Base-by-base conservation (phyloP, 2,329 filamentous ascomycete genomes). In the Ceratocystis alfenasii region DNA sequence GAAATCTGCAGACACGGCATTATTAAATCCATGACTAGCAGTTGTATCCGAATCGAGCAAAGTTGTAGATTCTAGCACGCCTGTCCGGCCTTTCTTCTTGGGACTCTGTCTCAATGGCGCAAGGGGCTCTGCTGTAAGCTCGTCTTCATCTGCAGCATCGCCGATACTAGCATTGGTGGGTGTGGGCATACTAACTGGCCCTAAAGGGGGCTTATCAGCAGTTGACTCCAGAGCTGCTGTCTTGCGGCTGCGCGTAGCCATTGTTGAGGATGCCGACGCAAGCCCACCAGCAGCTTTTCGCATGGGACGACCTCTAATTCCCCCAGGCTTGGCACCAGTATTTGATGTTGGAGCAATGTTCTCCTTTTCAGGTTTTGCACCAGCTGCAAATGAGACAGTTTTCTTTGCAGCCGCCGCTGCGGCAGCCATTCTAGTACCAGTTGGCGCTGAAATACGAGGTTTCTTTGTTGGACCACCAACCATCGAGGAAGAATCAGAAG, bases 141-240 rank as follows among this genome's bases (percentile, higher is more conserved):
- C 83, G 63, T 86, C 83, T 68, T 77, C 69, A 22, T 64, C 64
- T 4, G 30, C 59, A 10, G 50, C 41, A 5, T 45, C 36, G 10
- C 36, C 22, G 5, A n/a, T 3, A n/a, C 22, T 55, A 8, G 10
- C 33, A 53, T 61, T 55, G 62, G 78, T 76, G 70, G 86, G 76
- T 75, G 85, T 82, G 50, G 82, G 83, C 70, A 83, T 79, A 78
- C 87, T 87, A 77, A 82, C 86, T 75, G 83, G 83, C 74, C 83
- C 86, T 64, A 87, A 75, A 44, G 84, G 83, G 66, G 78, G 78
- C 69, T 78, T 79, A 50, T 76, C 73, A 65, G 74, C 73, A 66
- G 76, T 72, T 67, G 75, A 74, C 22, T 41, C 64, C 8, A 10
- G 30, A n/a, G 62, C 46, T 17, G 71, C 62, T 45, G 44, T 17